Base-by-base conservation (phyloP, 176 grass and related monocot species). In the Triticum monococcum region DNA sequence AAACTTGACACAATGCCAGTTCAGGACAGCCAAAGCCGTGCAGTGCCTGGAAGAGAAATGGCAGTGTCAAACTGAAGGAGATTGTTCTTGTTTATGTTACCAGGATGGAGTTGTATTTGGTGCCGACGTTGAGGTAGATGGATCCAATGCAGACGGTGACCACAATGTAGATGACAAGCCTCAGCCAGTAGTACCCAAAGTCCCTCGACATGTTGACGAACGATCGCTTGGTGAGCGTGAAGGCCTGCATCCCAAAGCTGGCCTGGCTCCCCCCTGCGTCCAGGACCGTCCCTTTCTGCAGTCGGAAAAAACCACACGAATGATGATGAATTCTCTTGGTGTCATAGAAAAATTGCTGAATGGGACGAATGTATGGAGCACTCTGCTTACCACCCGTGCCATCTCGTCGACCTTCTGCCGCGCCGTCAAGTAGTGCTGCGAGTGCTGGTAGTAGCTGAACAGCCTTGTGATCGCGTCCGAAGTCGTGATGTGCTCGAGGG, bases 141-240 rank as follows among this genome's bases (percentile, higher is more conserved):
- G 92, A 94, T 35, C 97, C 97, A n/a, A 99, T 99, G 77, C 97
- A 99, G 30, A 99, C n/a, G 40, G 94, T 94, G 68, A 99, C 97
- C 30, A 99, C 80, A 81, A 99, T 83, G 83, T 99, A 99, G 52
- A 99, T 99, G 62, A 94, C 79, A 54, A 99, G 92, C 85, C 97
- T 94, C 86, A 99, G 69, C 97, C 97, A 99, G 90, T 99, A 99
- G 70, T 99, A 99, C 18, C 97, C 97, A 31, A 99, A 99, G 75
- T 99, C 97, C 35, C 97, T 91, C 0, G 94, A 93, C 97, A 99
- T 99, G 79, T 99, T 99, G 25, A 91, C 59, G 66, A 99, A 96
- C 10, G 97, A 99, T 63, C 97, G 83, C 82, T 87, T 94, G 0
- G 92, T 99, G 40, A 99, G 77, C 1, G 87, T 94, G 76, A 79